phyloP scores from a whole-genome alignment of 495 filamentous ascomycete species.

The Aspergillus coremiiformis region DNA sequence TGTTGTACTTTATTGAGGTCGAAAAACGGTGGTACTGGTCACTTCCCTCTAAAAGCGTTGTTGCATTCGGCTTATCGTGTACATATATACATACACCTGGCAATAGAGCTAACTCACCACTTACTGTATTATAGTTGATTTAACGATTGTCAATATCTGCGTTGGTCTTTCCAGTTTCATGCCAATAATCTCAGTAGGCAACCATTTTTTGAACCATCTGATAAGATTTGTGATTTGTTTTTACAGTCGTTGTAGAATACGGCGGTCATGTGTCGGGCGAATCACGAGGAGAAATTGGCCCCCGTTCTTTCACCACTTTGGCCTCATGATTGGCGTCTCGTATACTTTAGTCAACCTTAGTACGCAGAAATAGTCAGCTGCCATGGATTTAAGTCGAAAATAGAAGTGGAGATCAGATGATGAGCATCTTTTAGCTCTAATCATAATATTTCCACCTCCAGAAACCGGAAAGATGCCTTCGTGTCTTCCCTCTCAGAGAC shows the following conservation, averaged over 20 bases:
- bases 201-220: too few species aligned
- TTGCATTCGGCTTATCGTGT: constrained; percentile 5
- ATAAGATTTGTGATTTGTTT: too few species aligned
- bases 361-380: constrained; percentile 10
- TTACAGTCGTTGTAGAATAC: too few species aligned
- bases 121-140: not conserved
- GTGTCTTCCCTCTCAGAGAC: not conserved
- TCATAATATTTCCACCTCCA: not conserved
- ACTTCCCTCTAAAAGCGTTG: constrained; percentile 5
- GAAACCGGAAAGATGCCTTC: not conserved
- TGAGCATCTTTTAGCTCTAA: not conserved
- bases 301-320: not conserved
- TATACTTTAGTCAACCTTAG: not conserved
- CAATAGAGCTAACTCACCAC: constrained; percentile 1
- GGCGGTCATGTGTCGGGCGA: not conserved
- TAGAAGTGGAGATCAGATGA: constrained; percentile 13
- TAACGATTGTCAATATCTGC: not conserved
- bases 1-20: constrained; percentile 9
- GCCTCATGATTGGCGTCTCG: constrained; percentile 5
- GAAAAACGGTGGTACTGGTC: not conserved
- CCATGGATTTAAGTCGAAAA: not conserved
- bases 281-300: not conserved
- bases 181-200: too few species aligned
- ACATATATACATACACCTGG: constrained; percentile 4
- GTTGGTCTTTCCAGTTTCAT: not conserved